Conservation (phyloP, 1,284 basidiomycete species). For the Microbotryum silenes-acaulis region DNA sequence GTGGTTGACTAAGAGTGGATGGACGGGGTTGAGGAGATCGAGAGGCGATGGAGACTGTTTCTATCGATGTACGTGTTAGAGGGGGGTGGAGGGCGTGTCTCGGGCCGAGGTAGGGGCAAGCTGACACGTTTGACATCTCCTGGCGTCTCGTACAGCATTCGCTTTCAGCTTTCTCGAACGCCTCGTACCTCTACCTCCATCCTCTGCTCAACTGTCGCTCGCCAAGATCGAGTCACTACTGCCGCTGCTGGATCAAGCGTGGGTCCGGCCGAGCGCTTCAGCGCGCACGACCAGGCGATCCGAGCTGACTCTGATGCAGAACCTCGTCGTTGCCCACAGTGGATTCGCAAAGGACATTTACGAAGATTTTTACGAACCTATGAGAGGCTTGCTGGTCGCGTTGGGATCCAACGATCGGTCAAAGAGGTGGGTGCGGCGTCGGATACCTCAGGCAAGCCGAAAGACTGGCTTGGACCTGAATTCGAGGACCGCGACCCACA, state of each 20-base stretch:
- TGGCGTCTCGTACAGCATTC: constrained; percentile 47
- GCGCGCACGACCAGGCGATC: too few species aligned
- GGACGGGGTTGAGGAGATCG: constrained; percentile 56
- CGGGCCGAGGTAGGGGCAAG: neutral
- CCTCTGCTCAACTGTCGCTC: constrained; percentile 50
- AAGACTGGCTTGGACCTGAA: too few species aligned
- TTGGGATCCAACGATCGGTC: constrained; percentile 8
- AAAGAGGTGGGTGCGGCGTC: too few species aligned
- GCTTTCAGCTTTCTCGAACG: constrained; percentile 60
- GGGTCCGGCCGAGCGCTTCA: too few species aligned
- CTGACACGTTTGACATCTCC: constrained; percentile 2
- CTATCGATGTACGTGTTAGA: constrained; percentile 56
- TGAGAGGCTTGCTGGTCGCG: constrained; percentile 9
- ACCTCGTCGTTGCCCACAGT: constrained; percentile 18
- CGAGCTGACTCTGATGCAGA: too few species aligned
- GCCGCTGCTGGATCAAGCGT: constrained; percentile 49
- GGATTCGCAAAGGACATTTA: constrained; percentile 59
- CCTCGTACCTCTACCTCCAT: constrained; percentile 48
- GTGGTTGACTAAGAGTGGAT: constrained; percentile 53
- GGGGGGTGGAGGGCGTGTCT: neutral
- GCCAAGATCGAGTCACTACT: constrained; percentile 52
- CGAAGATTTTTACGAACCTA: constrained; percentile 50
- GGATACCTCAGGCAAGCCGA: neutral
- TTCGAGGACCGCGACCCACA: constrained; percentile 14
- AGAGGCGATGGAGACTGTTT: constrained; percentile 70